Conservation (phyloP, 179 eudicot genomes). For the Beta corolliflora region DNA sequence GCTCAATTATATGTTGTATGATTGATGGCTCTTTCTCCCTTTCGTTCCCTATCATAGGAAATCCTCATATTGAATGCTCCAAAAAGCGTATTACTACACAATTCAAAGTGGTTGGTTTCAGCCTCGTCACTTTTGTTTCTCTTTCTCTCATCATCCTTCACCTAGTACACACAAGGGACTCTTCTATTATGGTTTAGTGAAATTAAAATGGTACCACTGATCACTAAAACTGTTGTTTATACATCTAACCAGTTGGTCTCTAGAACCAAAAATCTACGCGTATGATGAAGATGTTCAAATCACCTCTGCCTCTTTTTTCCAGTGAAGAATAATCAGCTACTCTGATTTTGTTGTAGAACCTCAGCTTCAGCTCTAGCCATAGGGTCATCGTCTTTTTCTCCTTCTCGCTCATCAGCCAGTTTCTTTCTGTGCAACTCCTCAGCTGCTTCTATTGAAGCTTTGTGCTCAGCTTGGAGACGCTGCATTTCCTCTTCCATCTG, state of each 20-base stretch:
- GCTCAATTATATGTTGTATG: no score
- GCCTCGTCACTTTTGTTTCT: no score
- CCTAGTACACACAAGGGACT: not conserved
- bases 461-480: conserved; percentile 75
- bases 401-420: conserved; percentile 84
- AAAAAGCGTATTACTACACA: no score
- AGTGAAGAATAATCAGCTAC: conserved; percentile 13
- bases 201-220: not conserved
- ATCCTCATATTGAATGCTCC: no score
- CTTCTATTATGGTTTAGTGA: not conserved
- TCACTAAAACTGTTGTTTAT: conserved; percentile 17
- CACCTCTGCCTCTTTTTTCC: not conserved
- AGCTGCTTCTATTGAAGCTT: conserved; percentile 69
- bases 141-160: not conserved
- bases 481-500: conserved; percentile 96
- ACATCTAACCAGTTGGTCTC: conserved; percentile 1
- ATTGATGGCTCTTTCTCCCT: no score
- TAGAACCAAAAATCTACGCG: conserved; percentile 13
- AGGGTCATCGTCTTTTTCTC: conserved; percentile 73
- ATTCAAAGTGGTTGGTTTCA: no score
- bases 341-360: conserved; percentile 48
- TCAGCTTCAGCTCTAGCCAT: conserved; percentile 88
- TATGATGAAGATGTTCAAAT: not conserved
- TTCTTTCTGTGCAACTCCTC: conserved; percentile 88
- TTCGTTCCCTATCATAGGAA: no score